Conservation (phyloP, 768 basidiomycete genomes). For the Leccinum sublutescens region DNA sequence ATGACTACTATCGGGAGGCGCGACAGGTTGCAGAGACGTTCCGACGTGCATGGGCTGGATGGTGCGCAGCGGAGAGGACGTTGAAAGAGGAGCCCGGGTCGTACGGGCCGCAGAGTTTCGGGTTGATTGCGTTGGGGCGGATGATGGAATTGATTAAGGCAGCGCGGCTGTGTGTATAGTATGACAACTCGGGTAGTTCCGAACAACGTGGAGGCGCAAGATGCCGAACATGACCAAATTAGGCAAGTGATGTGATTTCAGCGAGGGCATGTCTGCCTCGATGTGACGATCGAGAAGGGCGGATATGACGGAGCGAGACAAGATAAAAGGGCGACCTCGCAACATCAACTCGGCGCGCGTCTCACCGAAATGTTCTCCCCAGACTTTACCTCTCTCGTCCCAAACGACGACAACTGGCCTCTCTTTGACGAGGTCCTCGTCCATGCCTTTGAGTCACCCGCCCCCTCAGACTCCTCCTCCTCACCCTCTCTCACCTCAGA, state of each 20-base stretch:
- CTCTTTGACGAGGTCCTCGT: constrained; percentile 20
- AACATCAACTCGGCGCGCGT: constrained; percentile 2
- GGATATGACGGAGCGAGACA: background rate
- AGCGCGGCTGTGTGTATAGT: constrained; percentile 7
- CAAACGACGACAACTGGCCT: constrained; percentile 23
- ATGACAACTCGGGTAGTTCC: background rate
- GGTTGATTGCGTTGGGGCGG: constrained; percentile 42
- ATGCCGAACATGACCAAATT: constrained; percentile 20
- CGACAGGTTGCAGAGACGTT: constrained; percentile 32
- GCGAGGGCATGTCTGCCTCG: constrained; percentile 19
- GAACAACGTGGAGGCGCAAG: constrained; percentile 25
- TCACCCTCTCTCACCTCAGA: constrained; percentile 12
- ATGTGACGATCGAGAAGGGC: constrained; percentile 30
- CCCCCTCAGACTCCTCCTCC: background rate
- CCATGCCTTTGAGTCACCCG: background rate
- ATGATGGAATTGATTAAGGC: constrained; percentile 42
- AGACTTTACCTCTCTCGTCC: constrained; percentile 17
- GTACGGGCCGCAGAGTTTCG: constrained; percentile 47
- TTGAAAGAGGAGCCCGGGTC: constrained; percentile 22
- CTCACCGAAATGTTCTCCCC: constrained; percentile 19
- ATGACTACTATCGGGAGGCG: constrained; percentile 29
- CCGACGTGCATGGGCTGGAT: constrained; percentile 44
- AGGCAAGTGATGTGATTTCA: constrained; percentile 29
- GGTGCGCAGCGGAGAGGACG: constrained; percentile 37
- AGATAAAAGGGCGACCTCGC: constrained; percentile 25